Evolutionary conservation across 495 filamentous ascomycete genomes (phyloP).

Genomic region (Barbatosphaeria neglecta): DNA sequence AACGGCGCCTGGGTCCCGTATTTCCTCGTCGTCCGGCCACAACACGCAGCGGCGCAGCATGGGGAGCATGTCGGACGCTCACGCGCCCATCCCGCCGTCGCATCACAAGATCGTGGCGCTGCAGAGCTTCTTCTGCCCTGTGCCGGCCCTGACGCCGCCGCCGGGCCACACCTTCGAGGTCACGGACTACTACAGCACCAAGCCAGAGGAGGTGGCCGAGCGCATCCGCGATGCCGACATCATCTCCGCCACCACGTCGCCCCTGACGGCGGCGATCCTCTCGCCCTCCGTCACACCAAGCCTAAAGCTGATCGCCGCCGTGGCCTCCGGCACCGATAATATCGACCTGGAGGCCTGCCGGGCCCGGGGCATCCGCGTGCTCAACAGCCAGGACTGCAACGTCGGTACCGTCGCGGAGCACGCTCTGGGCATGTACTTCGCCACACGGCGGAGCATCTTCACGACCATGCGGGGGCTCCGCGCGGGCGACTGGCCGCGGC

Average conservation of each 20-base stretch:
- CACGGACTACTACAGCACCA: conserved; percentile 15
- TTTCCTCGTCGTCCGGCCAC: background rate
- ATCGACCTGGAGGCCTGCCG: conserved; percentile 35
- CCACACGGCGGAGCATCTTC: conserved; percentile 34
- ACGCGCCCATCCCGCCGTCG: background rate
- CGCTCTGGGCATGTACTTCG: conserved; percentile 42
- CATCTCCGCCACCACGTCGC: conserved; percentile 28
- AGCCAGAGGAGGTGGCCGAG: conserved; percentile 16
- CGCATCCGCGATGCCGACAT: conserved; percentile 38
- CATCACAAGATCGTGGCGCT: conserved; percentile 35
- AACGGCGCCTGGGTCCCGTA: background rate
- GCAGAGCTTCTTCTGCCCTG: conserved; percentile 31
- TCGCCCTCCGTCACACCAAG: conserved; percentile 18
- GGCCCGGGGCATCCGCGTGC: conserved; percentile 31
- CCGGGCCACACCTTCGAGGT: conserved; percentile 24
- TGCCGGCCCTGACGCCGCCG: conserved; percentile 29
- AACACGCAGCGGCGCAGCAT: background rate
- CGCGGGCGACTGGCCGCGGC: conserved; percentile 18
- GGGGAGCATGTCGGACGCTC: background rate
- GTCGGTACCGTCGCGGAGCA: conserved; percentile 43
- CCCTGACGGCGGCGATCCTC: conserved; percentile 25
- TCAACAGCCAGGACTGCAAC: conserved; percentile 38
- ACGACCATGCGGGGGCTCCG: conserved; percentile 21
- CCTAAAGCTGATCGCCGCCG: conserved; percentile 35
- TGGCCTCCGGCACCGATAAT: conserved; percentile 41